phyloP scores from a whole-genome alignment of 2,329 filamentous ascomycete genomes.

The Helicocarpus griseus region DNA sequence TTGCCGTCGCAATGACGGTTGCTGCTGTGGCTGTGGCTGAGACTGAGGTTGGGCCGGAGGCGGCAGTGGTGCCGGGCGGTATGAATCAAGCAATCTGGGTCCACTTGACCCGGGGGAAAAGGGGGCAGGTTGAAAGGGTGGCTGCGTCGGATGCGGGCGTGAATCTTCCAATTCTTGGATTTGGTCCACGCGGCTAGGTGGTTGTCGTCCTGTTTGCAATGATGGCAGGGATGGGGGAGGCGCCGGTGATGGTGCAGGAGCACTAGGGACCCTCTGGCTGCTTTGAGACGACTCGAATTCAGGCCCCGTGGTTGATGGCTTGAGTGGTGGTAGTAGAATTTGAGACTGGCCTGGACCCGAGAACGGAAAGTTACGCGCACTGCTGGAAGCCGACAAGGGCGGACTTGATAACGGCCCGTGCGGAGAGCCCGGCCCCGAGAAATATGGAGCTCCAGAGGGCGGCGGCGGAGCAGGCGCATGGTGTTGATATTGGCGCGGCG shows the following conservation, averaged over 20 bases:
- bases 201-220: neutral
- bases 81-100: neutral
- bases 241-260: neutral
- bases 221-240: neutral
- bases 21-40: neutral
- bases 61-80: neutral
- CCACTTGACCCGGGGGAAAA: neutral
- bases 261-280: neutral
- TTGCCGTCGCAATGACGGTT: neutral
- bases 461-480: neutral
- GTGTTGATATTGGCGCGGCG: slow-evolving; percentile 4
- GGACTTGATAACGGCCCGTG: slow-evolving; percentile 2
- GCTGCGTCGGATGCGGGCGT: neutral
- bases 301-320: slow-evolving; percentile 1
- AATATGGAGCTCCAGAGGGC: slow-evolving; percentile 1
- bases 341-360: slow-evolving; percentile 1
- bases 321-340: slow-evolving; percentile 9
- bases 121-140: neutral
- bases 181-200: neutral
- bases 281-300: slow-evolving; percentile 4
- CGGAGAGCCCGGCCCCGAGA: slow-evolving; percentile 3
- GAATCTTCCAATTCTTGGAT: neutral
- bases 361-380: neutral
- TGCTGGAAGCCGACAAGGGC: neutral
- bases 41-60: neutral